These are phyloP conservation scores for Populus hybrid DNA, from an alignment of 441 rosid genomes.

Conservation along the genomic window DNA sequence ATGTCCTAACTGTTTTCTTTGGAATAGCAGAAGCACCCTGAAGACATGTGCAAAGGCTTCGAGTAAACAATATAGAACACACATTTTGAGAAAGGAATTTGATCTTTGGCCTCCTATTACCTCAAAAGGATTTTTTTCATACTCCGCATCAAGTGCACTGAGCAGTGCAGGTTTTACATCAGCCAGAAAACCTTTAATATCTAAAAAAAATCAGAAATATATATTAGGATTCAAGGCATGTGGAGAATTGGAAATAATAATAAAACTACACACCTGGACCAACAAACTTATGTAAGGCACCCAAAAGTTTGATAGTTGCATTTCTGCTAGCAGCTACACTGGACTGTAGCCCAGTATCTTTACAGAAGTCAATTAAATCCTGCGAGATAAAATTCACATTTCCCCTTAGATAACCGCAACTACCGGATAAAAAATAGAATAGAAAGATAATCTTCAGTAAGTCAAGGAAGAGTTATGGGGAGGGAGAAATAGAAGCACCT, in stretches of 20 bases:
- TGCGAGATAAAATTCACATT: slow-evolving; percentile 28
- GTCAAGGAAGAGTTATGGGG: background rate
- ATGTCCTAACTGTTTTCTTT: slow-evolving; percentile 67
- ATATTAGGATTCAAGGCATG: slow-evolving; percentile 12
- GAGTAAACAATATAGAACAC: background rate
- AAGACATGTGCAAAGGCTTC: background rate
- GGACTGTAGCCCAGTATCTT: slow-evolving; percentile 97
- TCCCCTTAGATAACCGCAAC: slow-evolving; percentile 11
- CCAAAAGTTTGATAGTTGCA: slow-evolving; percentile 97
- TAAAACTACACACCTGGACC: slow-evolving; percentile 79
- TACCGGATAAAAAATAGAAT: slow-evolving; percentile 18
- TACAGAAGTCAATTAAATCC: slow-evolving; percentile 97
- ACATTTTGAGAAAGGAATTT: background rate
- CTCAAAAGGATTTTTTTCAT: too few relatives aligned
- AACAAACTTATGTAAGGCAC: slow-evolving; percentile 85
- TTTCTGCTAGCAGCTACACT: slow-evolving; percentile 99
- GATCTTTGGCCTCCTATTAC: slow-evolving; percentile 37
- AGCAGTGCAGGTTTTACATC: slow-evolving; percentile 99
- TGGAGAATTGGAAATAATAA: slow-evolving; percentile 5
- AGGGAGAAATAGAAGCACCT: slow-evolving; percentile 49
- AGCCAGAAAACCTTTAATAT: slow-evolving; percentile 84
- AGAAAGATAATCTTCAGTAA: background rate
- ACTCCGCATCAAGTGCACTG: slow-evolving; percentile 93
- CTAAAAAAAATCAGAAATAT: slow-evolving; percentile 33
- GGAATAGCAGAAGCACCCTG: slow-evolving; percentile 84